Evolutionary conservation across 2,329 filamentous ascomycete genomes (phyloP).

Genomic region (Neurospora crassa): DNA sequence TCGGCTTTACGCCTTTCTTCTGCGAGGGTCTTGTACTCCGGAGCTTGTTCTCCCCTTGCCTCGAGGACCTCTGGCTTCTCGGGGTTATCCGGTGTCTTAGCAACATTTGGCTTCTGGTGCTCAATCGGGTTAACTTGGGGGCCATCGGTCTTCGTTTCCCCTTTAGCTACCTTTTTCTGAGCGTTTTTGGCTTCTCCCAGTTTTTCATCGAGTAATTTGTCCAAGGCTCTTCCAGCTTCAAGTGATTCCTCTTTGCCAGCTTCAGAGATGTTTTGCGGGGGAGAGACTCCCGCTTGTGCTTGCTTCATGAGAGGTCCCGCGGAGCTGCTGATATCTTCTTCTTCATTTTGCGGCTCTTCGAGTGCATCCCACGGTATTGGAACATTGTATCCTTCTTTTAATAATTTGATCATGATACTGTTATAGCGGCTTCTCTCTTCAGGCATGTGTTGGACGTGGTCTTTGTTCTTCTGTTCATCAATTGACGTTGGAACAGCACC

Average conservation of each 20-base stretch:
- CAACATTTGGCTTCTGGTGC: neutral
- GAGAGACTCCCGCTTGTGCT: neutral
- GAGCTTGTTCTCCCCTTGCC: neutral
- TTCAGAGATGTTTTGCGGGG: neutral
- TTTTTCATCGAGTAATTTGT: neutral
- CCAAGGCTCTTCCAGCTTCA: neutral
- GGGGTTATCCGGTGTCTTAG: neutral
- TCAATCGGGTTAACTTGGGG: neutral
- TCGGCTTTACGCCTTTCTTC: neutral
- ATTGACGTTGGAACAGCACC: too few relatives aligned
- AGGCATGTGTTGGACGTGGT: too few relatives aligned
- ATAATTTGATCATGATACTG: too few relatives aligned
- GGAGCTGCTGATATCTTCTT: neutral
- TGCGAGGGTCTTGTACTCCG: neutral
- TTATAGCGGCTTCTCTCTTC: too few relatives aligned
- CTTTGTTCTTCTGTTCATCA: too few relatives aligned
- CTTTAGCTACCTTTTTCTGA: neutral
- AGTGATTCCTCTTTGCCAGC: neutral
- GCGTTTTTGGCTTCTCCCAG: neutral
- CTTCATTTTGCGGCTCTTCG: neutral
- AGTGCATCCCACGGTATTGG: neutral
- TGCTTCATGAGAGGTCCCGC: neutral
- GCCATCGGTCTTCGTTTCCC: neutral
- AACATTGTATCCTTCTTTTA: neutral
- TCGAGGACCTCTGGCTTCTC: neutral